Evolutionary conservation across 1,139 yeast species (phyloP).

Genomic region (Suhomyces wounanorum): DNA sequence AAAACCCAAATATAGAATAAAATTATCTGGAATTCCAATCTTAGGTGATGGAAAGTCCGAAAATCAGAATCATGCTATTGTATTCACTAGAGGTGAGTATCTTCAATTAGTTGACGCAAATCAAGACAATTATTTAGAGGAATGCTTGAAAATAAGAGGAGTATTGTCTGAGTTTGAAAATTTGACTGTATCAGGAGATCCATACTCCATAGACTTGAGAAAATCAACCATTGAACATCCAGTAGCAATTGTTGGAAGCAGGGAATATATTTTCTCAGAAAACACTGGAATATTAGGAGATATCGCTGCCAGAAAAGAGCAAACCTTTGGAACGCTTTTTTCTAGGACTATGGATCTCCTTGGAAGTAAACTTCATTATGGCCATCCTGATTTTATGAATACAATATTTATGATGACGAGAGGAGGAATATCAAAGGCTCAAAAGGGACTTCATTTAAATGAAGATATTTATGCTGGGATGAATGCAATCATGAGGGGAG

Average conservation of each 20-base stretch:
- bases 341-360: slow-evolving; percentile 83
- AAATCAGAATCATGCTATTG: slow-evolving; percentile 54
- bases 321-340: slow-evolving; percentile 87
- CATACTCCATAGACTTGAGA: slow-evolving; percentile 31
- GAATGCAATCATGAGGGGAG: slow-evolving; percentile 80
- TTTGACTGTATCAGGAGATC: slow-evolving; percentile 32
- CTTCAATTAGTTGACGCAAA: slow-evolving; percentile 57
- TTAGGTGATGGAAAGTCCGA: slow-evolving; percentile 61
- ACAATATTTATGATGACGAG: slow-evolving; percentile 86
- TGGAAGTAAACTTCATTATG: slow-evolving; percentile 88
- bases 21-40: slow-evolving; percentile 55
- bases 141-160: slow-evolving; percentile 55
- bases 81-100: slow-evolving; percentile 56
- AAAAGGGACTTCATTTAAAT: slow-evolving; percentile 79
- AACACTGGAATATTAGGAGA: slow-evolving; percentile 86
- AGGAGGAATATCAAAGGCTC: slow-evolving; percentile 91
- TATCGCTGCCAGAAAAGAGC: slow-evolving; percentile 92
- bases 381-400: slow-evolving; percentile 88
- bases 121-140: slow-evolving; percentile 58
- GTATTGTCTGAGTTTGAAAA: slow-evolving; percentile 56
- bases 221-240: slow-evolving; percentile 35
- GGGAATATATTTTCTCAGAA: slow-evolving; percentile 87
- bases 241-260: slow-evolving; percentile 84
- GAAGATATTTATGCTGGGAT: slow-evolving; percentile 94
- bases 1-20: slow-evolving; percentile 47